Conservation (phyloP, 1,284 basidiomycete genomes). For the Papiliotrema terrestris region DNA sequence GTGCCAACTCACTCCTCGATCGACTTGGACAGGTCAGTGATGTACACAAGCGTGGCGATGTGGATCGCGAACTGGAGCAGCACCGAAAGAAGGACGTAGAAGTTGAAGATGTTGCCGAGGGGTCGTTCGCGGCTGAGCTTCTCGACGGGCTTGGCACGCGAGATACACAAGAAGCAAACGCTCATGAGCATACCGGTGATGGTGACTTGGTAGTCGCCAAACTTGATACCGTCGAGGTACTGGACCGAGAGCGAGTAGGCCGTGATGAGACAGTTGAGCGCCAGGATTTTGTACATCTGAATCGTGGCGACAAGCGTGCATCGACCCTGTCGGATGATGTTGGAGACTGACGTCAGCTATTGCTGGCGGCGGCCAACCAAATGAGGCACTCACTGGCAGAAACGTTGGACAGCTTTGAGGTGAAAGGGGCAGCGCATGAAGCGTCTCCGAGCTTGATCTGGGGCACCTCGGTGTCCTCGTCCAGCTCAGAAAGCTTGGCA, state of each 20-base stretch:
- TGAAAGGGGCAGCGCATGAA: conserved; percentile 93
- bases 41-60: conserved; percentile 82
- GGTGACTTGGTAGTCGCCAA: conserved; percentile 92
- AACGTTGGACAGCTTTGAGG: conserved; percentile 90
- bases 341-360: conserved; percentile 62
- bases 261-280: conserved; percentile 91
- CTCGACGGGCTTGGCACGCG: conserved; percentile 92
- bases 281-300: conserved; percentile 98
- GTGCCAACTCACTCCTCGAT: conserved; percentile 67
- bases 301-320: conserved; percentile 95
- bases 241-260: conserved; percentile 93
- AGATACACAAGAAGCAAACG: conserved; percentile 94
- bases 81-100: conserved; percentile 87
- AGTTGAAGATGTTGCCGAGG: conserved; percentile 89
- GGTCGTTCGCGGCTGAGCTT: conserved; percentile 86
- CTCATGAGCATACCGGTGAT: conserved; percentile 94
- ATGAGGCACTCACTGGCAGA: conserved; percentile 66
- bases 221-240: conserved; percentile 95
- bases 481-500: conserved; percentile 84
- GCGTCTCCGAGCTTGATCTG: conserved; percentile 97
- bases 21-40: conserved; percentile 73
- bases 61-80: conserved; percentile 88
- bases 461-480: conserved; percentile 80
- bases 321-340: conserved; percentile 93
- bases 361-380: background rate